Evolutionary conservation across 352 stramenopile genomes (phyloP), one percentile per base, ranked within the genome.

Genomic region (Globisporangium spiculum): DNA sequence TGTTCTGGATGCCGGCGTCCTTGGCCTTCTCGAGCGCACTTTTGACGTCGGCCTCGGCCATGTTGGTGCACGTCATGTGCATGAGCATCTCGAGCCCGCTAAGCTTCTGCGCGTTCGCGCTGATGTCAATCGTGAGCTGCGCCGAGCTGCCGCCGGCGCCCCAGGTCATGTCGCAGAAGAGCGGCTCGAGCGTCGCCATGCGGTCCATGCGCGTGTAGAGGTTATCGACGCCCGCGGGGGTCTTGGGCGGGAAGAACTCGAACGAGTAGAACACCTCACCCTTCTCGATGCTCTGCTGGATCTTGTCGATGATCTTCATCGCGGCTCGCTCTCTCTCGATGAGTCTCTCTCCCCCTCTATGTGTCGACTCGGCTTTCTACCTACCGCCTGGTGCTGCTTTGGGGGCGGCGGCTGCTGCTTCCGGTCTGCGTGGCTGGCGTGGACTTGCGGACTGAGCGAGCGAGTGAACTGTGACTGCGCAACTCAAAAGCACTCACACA

Each of bases 121-220:
- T 92, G 24, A 99, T 86, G 50, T 99, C 92, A 52, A 99, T 81
- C 54, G 97, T 99, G 53, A 99, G 88, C 57, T 98, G 90, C 46
- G 95, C 93, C 34, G 94, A 99, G 66, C 86, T 98, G 65, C 98
- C 98, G 63, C 97, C 97, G 60, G 98, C 98, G 68, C 97, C 97
- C 98, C 98, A 99, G 46, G 98, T 99, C 84, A 99, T 98, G 77
- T 99, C 97, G 24, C 94, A 98, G 78, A 99, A 99, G 8, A 99
- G 86, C 55, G 97, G 97, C 69, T 97, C 91, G 56, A 98, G 78
- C 62, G 82, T 77, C 27, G 91, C 93, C 96, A 99, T 99, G 63
- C 96, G 88, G 63, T 98, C 94, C 86, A 99, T 98, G 55, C 97
- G 92, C 67, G 94, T 93, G 75, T 98, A 96, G 54, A 99, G 88